Evolutionary conservation across 495 filamentous ascomycete species (phyloP).

Genomic region (Penicillium bovifimosum): DNA sequence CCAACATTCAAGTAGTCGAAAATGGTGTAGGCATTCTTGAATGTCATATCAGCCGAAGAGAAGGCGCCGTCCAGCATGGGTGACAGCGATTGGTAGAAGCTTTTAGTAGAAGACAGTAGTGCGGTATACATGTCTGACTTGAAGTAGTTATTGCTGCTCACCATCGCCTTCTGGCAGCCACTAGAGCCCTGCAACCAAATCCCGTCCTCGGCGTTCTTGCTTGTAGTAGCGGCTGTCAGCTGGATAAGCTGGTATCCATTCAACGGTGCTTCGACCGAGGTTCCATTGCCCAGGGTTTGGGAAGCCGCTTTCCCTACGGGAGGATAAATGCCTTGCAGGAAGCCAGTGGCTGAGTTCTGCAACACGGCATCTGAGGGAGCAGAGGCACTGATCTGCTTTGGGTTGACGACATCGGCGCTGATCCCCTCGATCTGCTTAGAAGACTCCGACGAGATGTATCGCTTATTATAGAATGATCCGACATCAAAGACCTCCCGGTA

Average conservation of each 20-base stretch:
- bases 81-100: constrained; percentile 59
- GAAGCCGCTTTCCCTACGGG: constrained; percentile 41
- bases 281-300: constrained; percentile 48
- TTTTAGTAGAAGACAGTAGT: constrained; percentile 47
- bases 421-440: constrained; percentile 52
- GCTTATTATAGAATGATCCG: constrained; percentile 56
- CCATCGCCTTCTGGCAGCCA: constrained; percentile 55
- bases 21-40: constrained; percentile 68
- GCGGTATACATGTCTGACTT: constrained; percentile 51
- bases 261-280: constrained; percentile 47
- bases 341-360: constrained; percentile 52
- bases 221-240: constrained; percentile 35
- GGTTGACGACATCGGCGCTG: constrained; percentile 49
- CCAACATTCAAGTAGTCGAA: constrained; percentile 54
- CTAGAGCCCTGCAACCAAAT: constrained; percentile 54
- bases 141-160: constrained; percentile 71
- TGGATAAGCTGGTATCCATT: constrained; percentile 59
- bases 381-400: constrained; percentile 52
- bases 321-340: constrained; percentile 60
- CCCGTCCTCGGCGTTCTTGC: constrained; percentile 47
- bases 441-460: constrained; percentile 51
- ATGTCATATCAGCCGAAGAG: constrained; percentile 45
- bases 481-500: constrained; percentile 56
- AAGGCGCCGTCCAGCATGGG: constrained; percentile 59
- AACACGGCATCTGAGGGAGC: constrained; percentile 57